Conservation (phyloP, 257 asterid species). For the Apocynum venetum region DNA sequence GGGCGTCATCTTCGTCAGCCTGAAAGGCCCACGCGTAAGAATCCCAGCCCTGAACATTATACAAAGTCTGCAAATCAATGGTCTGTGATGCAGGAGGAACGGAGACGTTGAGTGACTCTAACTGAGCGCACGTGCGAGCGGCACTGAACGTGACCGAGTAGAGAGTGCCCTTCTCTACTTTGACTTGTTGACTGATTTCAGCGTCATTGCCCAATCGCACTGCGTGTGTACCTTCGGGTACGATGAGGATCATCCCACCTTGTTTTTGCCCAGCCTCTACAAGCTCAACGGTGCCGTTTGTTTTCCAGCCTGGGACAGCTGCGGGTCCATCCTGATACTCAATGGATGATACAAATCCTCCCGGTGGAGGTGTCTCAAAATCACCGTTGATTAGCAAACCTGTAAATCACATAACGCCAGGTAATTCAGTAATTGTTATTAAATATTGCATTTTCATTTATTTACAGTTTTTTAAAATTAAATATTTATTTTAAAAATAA, state of each 20-base stretch:
- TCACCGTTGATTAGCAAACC: conserved; percentile 80
- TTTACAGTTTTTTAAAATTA: no score
- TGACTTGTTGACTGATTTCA: conserved; percentile 70
- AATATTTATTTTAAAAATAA: no score
- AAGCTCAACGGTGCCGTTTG: conserved; percentile 76
- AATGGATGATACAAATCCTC: conserved; percentile 54
- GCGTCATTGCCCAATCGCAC: conserved; percentile 89
- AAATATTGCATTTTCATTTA: no score
- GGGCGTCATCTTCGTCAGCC: conserved; percentile 48
- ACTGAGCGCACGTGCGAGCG: conserved; percentile 97
- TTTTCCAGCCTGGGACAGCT: conserved; percentile 68
- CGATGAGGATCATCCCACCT: conserved; percentile 95
- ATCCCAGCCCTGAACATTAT: conserved; percentile 94
- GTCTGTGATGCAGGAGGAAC: conserved; percentile 81
- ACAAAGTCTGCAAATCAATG: conserved; percentile 87
- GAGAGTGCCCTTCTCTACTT: conserved; percentile 63
- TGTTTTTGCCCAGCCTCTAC: conserved; percentile 85
- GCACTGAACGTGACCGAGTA: conserved; percentile 93
- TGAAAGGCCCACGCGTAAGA: conserved; percentile 88
- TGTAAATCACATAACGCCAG: conserved; percentile 13
- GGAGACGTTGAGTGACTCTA: conserved; percentile 90
- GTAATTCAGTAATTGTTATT: no score
- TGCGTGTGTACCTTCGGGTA: conserved; percentile 81
- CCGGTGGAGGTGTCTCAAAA: conserved; percentile 77
- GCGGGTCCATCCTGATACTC: conserved; percentile 47